phyloP scores from a whole-genome alignment of 768 basidiomycete species.

The Lentinula boryana region DNA sequence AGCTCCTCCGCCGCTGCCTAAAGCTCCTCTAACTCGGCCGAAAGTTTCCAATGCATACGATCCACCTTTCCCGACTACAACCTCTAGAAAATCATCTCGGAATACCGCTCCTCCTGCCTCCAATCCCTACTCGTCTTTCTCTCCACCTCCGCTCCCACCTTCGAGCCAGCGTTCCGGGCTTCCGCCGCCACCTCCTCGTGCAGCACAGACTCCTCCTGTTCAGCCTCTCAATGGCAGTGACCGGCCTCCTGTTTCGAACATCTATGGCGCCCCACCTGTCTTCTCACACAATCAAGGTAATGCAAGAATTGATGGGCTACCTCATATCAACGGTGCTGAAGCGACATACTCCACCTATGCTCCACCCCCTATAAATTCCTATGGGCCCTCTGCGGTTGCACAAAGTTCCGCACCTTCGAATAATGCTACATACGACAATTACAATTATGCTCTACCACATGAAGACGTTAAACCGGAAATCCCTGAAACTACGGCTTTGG shows the following conservation, averaged over 20 bases:
- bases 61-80: conserved; percentile 59
- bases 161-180: conserved; percentile 5
- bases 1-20: conserved; percentile 28
- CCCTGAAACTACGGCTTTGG: neutral
- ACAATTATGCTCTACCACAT: neutral
- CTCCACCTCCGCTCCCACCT: conserved; percentile 15
- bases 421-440: neutral
- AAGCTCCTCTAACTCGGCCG: conserved; percentile 49
- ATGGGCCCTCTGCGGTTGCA: neutral
- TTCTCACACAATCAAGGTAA: neutral
- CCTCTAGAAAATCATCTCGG: conserved; percentile 22
- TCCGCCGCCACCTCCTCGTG: neutral
- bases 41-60: conserved; percentile 72
- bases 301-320: neutral
- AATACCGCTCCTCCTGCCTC: conserved; percentile 22
- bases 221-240: conserved; percentile 8
- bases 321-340: neutral
- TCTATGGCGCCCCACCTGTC: neutral
- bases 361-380: neutral
- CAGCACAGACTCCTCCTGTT: neutral
- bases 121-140: conserved; percentile 11
- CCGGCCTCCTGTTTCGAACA: neutral
- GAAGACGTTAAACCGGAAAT: neutral
- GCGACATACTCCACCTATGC: neutral
- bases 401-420: neutral